Evolutionary conservation across 768 basidiomycete species (phyloP).

Genomic region (Ramaria rubella): DNA sequence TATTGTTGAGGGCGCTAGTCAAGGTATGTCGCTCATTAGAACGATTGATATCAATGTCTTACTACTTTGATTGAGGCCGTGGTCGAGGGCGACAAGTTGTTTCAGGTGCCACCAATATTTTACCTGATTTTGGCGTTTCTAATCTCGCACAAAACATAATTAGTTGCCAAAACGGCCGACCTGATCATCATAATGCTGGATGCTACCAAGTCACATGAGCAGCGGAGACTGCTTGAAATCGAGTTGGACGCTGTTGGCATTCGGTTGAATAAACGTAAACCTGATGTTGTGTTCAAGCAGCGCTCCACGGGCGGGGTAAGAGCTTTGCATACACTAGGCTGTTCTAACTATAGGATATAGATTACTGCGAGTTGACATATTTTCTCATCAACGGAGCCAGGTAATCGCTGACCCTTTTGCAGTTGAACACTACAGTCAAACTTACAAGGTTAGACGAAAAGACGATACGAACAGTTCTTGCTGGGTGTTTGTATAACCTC

Average conservation of each 20-base stretch:
- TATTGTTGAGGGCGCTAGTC: constrained; percentile 90
- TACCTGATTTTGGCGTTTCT: background rate
- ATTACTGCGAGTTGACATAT: constrained; percentile 52
- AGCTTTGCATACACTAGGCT: constrained; percentile 15
- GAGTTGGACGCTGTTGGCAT: constrained; percentile 98
- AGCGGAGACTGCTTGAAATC: constrained; percentile 78
- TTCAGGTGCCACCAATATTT: constrained; percentile 46
- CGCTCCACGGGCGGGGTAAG: constrained; percentile 87
- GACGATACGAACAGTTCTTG: constrained; percentile 87
- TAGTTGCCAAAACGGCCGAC: constrained; percentile 86
- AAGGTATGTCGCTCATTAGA: constrained; percentile 35
- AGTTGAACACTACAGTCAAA: constrained; percentile 89
- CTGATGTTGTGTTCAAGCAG: constrained; percentile 93
- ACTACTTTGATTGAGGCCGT: constrained; percentile 41
- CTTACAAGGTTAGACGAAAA: constrained; percentile 92
- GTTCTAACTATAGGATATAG: constrained; percentile 28
- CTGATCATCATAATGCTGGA: constrained; percentile 91
- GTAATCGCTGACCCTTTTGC: constrained; percentile 9
- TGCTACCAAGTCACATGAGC: constrained; percentile 89
- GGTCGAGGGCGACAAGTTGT: constrained; percentile 96
- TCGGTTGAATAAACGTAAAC: constrained; percentile 80
- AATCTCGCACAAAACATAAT: background rate
- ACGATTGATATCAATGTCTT: background rate
- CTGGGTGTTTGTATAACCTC: constrained; percentile 53
- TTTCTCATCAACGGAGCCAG: background rate